These are phyloP conservation scores for Lachancea mirantina DNA, from an alignment of 805 yeast species.

Conservation along the genomic window DNA sequence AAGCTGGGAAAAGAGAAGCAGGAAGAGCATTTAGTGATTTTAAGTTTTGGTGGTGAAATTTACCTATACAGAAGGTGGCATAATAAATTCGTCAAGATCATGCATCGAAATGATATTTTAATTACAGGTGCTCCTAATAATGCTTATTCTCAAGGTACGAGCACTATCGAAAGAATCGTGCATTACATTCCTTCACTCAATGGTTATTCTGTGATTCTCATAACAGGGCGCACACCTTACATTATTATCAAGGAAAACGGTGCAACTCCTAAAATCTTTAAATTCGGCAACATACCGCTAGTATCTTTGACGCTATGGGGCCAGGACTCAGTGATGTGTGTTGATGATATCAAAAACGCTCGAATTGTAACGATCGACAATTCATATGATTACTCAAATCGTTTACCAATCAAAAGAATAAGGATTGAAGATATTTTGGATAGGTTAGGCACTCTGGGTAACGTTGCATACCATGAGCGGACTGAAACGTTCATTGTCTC, in stretches of 20 bases:
- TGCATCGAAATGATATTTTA: constrained; percentile 30
- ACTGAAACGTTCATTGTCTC: constrained; percentile 59
- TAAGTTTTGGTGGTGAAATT: constrained; percentile 79
- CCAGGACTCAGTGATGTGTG: constrained; percentile 47
- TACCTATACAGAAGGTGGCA: constrained; percentile 52
- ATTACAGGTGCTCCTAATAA: constrained; percentile 78
- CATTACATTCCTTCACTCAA: constrained; percentile 51
- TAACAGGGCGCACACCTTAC: constrained; percentile 70
- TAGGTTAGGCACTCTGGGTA: constrained; percentile 44
- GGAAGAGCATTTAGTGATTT: constrained; percentile 59
- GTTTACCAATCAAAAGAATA: constrained; percentile 50
- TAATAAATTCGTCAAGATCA: constrained; percentile 14
- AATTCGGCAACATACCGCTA: constrained; percentile 56
- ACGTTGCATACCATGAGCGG: constrained; percentile 61
- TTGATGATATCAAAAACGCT: constrained; percentile 64
- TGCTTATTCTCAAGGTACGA: constrained; percentile 55
- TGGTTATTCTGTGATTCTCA: constrained; percentile 53
- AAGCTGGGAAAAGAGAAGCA: constrained; percentile 55
- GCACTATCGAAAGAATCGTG: constrained; percentile 62
- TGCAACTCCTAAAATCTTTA: constrained; percentile 57
- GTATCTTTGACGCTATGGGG: constrained; percentile 47
- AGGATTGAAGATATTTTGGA: constrained; percentile 36
- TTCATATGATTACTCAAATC: constrained; percentile 47
- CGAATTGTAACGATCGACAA: constrained; percentile 40
- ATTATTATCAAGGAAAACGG: constrained; percentile 57